These are phyloP conservation scores for Claviceps africana DNA, from an alignment of 2,329 filamentous ascomycete genomes.

Conservation along the genomic window DNA sequence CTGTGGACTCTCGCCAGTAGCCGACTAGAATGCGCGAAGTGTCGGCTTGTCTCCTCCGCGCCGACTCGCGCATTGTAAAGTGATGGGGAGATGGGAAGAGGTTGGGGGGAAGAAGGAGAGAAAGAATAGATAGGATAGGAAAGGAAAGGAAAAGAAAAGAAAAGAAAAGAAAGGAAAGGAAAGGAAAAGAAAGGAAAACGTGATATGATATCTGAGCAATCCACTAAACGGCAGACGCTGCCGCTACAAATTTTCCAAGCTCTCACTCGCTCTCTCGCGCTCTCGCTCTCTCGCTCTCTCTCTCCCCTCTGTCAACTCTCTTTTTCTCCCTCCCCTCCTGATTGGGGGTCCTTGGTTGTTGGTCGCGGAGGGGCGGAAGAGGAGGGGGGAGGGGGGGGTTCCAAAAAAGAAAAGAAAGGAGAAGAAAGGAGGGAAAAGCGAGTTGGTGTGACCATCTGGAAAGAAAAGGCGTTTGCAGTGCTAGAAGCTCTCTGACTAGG, in stretches of 20 bases:
- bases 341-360: background rate
- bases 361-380: background rate
- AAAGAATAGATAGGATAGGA: too few relatives aligned
- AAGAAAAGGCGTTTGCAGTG: background rate
- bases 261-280: background rate
- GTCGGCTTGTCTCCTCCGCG: background rate
- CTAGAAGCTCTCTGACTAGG: background rate
- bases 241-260: background rate
- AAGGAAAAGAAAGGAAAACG: too few relatives aligned
- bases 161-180: too few relatives aligned
- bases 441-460: background rate
- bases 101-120: background rate
- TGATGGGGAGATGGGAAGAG: background rate
- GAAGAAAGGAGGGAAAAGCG: background rate
- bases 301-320: too few relatives aligned
- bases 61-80: background rate
- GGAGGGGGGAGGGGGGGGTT: background rate
- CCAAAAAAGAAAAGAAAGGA: background rate
- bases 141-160: too few relatives aligned
- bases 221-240: too few relatives aligned
- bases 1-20: slow-evolving; percentile 2
- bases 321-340: background rate
- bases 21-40: slow-evolving; percentile 1
- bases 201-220: background rate
- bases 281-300: background rate